Base-by-base conservation (phyloP, 129 eudicot genomes). In the Scalesia atractyloides region DNA sequence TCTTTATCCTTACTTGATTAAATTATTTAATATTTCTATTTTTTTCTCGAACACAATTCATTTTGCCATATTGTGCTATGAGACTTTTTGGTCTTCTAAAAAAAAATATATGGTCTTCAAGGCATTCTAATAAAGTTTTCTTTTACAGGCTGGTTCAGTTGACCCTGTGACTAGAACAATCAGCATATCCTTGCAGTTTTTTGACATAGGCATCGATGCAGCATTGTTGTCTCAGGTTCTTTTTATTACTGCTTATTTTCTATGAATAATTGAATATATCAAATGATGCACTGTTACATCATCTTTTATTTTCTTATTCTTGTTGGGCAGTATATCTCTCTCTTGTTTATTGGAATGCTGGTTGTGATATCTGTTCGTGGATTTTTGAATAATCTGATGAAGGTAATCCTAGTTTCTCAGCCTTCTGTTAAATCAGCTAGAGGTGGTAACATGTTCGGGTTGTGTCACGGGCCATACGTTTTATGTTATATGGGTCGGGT, bases 341-440 rank as follows among this genome's bases (percentile, higher is more conserved):
- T 94, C 83, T 72, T 94, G 60, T 94, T 94, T 88, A 94, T 94
- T 20, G 99, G 99, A 66, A 83, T 94, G 96, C 81, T 94, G 84
- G 90, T 94, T 39, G 99, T 88, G 60, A 84, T 94, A 72, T 94
- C 99, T 49, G 99, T 94, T 56, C 88, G 99, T 36, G 99, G 99
- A 17, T 94, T 94, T 86, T 86, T 94, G 57, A 60, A 86, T 51
- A 94, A 94, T 76, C 78, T 94, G 73, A 90, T 94, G 99, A 94
- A 94, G 94, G 99, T 94, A 86, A 75, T 56, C 77, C 41, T 67
- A 30, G 26, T 19, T 82, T 52, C 49, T 68, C 68, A 17, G 5
- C 74, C 41, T 75, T 51, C 37, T 22, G 0, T 58, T 54, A 1
- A 26, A 3, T 59, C 18, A n/a, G 48, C 2, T 6, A 13, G 14